Evolutionary conservation across 257 asterid species (phyloP).

Genomic region (Echites panduratus): DNA sequence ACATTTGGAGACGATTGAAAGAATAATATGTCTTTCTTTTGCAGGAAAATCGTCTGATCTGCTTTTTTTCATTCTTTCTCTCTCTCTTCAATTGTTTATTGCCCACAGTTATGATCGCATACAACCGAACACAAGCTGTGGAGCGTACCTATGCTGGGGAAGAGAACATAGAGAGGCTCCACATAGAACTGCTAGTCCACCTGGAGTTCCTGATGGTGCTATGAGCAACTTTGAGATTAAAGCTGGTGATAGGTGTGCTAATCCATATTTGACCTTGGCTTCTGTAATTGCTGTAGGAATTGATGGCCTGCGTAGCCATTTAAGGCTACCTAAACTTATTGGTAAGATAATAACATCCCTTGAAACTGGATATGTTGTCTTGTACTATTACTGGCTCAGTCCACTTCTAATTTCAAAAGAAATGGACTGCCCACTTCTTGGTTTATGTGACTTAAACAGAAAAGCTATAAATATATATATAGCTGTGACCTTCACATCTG

Average conservation of each 20-base stretch:
- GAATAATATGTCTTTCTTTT: neutral
- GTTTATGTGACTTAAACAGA: neutral
- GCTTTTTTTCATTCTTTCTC: neutral
- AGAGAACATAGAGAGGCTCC: conserved; percentile 86
- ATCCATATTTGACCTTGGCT: conserved; percentile 85
- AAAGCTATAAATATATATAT: neutral
- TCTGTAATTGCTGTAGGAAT: conserved; percentile 71
- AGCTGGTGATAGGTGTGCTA: conserved; percentile 83
- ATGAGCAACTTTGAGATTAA: conserved; percentile 88
- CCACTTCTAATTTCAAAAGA: neutral
- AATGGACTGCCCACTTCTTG: no score
- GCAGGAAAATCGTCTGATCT: neutral
- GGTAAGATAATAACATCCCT: conserved; percentile 44
- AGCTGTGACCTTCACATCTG: neutral
- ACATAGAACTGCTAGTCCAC: conserved; percentile 75
- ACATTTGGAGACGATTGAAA: neutral
- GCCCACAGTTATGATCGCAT: conserved; percentile 77
- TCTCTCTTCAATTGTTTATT: conserved; percentile 5
- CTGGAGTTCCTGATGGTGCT: conserved; percentile 70
- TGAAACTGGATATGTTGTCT: neutral
- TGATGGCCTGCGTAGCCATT: conserved; percentile 59
- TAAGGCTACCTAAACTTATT: conserved; percentile 64
- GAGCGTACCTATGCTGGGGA: conserved; percentile 96
- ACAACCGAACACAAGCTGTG: conserved; percentile 93
- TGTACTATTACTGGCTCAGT: no score